Evolutionary conservation across 2,329 filamentous ascomycete genomes (phyloP).

Genomic region (Trichoderma koningiopsis): DNA sequence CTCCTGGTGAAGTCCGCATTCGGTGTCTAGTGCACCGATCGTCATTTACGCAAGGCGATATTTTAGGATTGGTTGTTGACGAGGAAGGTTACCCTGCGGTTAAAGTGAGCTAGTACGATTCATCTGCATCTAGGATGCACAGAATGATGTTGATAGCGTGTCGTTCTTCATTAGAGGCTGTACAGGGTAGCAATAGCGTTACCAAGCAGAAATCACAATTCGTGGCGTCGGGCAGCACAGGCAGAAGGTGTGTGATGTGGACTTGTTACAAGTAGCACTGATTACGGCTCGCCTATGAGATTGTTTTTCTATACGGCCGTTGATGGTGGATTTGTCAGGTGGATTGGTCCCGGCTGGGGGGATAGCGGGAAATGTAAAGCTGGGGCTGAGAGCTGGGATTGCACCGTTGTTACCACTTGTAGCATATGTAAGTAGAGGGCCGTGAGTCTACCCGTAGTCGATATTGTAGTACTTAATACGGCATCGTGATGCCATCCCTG

Average conservation of each 20-base stretch:
- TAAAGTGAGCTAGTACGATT: not conserved
- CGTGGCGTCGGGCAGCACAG: not conserved
- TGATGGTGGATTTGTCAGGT: not conserved
- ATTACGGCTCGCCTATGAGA: too few relatives aligned
- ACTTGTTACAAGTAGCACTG: not conserved
- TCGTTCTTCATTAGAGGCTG: not conserved
- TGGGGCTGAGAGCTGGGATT: not conserved
- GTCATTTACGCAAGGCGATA: not conserved
- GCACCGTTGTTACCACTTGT: not conserved
- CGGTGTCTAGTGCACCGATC: not conserved
- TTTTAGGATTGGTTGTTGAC: not conserved
- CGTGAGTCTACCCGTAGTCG: too few relatives aligned
- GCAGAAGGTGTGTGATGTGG: not conserved
- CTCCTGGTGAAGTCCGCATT: not conserved
- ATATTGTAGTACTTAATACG: not conserved
- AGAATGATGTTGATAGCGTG: not conserved
- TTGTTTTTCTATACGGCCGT: not conserved
- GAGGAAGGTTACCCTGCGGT: not conserved
- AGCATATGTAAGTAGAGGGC: too few relatives aligned
- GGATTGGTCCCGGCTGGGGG: not conserved
- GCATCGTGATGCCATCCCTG: conserved; percentile 3
- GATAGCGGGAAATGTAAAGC: not conserved
- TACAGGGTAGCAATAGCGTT: not conserved
- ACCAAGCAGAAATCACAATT: not conserved
- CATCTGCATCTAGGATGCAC: not conserved